Evolutionary conservation across 2,329 filamentous ascomycete genomes (phyloP).

Genomic region (Arachnopeziza araneosa): DNA sequence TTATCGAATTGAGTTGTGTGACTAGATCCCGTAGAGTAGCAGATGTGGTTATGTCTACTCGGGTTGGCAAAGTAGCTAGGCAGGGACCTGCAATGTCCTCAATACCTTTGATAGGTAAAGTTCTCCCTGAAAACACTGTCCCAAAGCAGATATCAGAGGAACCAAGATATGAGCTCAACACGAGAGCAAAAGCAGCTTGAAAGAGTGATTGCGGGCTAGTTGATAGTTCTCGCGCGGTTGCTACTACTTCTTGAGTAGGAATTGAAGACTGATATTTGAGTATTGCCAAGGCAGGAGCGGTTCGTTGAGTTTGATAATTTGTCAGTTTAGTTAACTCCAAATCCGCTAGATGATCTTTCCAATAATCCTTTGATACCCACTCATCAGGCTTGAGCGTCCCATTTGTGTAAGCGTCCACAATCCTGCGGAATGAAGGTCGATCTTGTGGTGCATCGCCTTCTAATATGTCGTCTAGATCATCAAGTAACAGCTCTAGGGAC

Average conservation of each 20-base stretch:
- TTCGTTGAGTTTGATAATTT: slow-evolving; percentile 43
- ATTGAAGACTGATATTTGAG: slow-evolving; percentile 28
- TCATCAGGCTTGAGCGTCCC: slow-evolving; percentile 25
- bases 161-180: slow-evolving; percentile 62
- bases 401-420: slow-evolving; percentile 47
- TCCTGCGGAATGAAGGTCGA: slow-evolving; percentile 54
- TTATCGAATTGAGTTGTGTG: slow-evolving; percentile 56
- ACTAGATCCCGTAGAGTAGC: slow-evolving; percentile 55
- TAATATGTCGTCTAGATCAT: slow-evolving; percentile 54
- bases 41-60: slow-evolving; percentile 52
- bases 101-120: slow-evolving; percentile 62
- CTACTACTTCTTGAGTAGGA: slow-evolving; percentile 24
- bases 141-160: slow-evolving; percentile 66
- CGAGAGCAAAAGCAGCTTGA: slow-evolving; percentile 62
- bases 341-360: slow-evolving; percentile 59
- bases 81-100: slow-evolving; percentile 76
- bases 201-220: slow-evolving; percentile 64
- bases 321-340: slow-evolving; percentile 52
- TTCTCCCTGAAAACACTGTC: slow-evolving; percentile 76
- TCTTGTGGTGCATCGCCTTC: slow-evolving; percentile 3
- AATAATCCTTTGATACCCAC: slow-evolving; percentile 54
- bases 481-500: slow-evolving; percentile 71
- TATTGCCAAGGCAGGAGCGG: slow-evolving; percentile 24
- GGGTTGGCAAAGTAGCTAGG: slow-evolving; percentile 67
- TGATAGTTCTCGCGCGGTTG: slow-evolving; percentile 18